These are phyloP conservation scores for Cryptococcus sp. DNA, from an alignment of 1,284 basidiomycete species.

Conservation along the genomic window DNA sequence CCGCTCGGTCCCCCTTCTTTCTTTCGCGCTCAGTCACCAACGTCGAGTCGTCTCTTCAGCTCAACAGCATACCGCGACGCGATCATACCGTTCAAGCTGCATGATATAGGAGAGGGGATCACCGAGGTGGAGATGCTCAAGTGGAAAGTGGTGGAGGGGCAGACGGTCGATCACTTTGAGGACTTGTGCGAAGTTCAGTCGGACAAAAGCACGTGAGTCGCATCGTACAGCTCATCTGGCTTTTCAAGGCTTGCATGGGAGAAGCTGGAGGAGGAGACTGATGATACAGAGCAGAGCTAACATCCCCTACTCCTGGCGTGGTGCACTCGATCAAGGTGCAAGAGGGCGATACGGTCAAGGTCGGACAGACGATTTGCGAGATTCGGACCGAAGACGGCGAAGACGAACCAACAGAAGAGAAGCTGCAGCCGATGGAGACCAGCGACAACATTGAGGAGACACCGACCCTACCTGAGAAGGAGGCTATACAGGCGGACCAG, in stretches of 20 bases:
- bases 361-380: conserved; percentile 73
- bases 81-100: conserved; percentile 64
- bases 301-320: conserved; percentile 76
- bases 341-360: conserved; percentile 80
- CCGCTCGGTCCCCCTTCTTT: no score
- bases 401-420: no score
- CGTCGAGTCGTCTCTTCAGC: background rate
- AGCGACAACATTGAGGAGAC: no score
- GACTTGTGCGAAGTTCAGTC: conserved; percentile 87
- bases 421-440: no score
- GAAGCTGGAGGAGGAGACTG: background rate
- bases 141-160: conserved; percentile 66
- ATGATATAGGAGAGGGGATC: conserved; percentile 85
- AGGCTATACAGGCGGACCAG: background rate
- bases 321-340: conserved; percentile 67
- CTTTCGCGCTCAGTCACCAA: no score
- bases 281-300: conserved; percentile 72
- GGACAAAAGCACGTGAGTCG: conserved; percentile 60
- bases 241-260: no score
- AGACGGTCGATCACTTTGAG: conserved; percentile 71
- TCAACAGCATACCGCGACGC: background rate
- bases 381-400: conserved; percentile 69
- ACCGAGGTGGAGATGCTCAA: conserved; percentile 85
- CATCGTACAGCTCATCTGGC: no score
- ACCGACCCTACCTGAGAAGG: background rate